Conservation (phyloP, 1,284 basidiomycete genomes). For the Cutaneotrichosporon spelunceum region DNA sequence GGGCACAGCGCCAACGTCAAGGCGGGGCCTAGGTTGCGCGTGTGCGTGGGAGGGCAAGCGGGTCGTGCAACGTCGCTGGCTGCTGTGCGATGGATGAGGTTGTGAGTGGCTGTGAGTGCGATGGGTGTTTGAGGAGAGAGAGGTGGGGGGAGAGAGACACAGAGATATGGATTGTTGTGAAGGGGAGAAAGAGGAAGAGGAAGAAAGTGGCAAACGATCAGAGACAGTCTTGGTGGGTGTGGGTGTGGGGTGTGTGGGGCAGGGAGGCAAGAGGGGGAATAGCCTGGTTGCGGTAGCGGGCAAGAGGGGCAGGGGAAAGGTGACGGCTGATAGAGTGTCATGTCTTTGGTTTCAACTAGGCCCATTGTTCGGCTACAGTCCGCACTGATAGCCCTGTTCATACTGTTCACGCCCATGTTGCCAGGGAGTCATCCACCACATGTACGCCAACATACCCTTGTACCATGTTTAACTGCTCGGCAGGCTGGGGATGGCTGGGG, state of each 20-base stretch:
- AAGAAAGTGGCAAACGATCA: background rate
- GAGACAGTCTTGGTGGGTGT: background rate
- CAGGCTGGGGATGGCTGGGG: too few species aligned
- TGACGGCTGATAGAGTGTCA: too few species aligned
- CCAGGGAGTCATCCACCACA: background rate
- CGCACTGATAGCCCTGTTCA: too few species aligned
- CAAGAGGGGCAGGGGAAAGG: too few species aligned
- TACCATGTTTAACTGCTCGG: background rate
- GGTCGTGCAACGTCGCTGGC: background rate
- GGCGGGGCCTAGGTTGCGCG: background rate
- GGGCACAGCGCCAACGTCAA: background rate
- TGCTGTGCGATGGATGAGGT: too few species aligned
- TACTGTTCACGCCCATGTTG: too few species aligned
- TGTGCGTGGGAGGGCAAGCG: background rate
- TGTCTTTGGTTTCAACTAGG: too few species aligned
- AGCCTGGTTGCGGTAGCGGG: too few species aligned
- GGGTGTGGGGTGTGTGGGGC: background rate
- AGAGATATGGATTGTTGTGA: background rate
- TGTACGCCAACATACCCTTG: background rate
- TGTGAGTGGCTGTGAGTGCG: background rate
- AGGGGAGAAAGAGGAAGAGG: background rate
- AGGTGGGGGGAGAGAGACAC: background rate
- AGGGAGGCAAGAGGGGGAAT: too few species aligned
- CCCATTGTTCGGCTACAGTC: too few species aligned
- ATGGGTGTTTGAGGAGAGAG: background rate